Evolutionary conservation across 768 basidiomycete genomes (phyloP).

Genomic region (Boletales sp.): DNA sequence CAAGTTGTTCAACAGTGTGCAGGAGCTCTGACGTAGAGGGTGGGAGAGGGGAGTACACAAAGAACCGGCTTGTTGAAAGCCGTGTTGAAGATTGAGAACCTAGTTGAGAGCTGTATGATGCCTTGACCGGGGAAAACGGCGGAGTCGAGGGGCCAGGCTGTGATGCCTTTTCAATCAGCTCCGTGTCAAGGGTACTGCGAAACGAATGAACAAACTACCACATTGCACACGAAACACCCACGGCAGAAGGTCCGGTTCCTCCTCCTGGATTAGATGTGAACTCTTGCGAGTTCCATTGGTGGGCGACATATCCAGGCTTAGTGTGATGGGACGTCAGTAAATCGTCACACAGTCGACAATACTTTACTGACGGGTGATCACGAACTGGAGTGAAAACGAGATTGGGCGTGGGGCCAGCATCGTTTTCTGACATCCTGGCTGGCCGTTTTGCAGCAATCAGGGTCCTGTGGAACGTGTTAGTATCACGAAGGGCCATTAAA

Average conservation of each 20-base stretch:
- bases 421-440: background rate
- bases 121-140: constrained; percentile 4
- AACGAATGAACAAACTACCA: background rate
- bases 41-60: constrained; percentile 47
- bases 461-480: constrained; percentile 1
- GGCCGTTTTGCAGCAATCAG: background rate
- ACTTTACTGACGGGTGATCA: constrained; percentile 8
- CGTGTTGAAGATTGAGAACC: constrained; percentile 4
- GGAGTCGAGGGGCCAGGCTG: background rate
- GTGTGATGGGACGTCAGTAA: constrained; percentile 1
- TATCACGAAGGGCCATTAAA: background rate
- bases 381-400: background rate
- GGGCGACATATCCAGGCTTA: constrained; percentile 4
- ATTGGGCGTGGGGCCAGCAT: background rate
- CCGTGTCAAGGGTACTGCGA: constrained; percentile 14
- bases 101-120: constrained; percentile 14
- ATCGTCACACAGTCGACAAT: background rate
- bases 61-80: constrained; percentile 16
- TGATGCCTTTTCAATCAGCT: background rate
- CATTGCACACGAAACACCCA: background rate
- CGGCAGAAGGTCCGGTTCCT: constrained; percentile 19
- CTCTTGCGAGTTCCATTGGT: background rate
- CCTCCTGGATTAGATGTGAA: background rate
- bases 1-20: constrained; percentile 41
- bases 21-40: constrained; percentile 50